Base-by-base conservation (phyloP, 2,329 filamentous ascomycete species). In the Dothideomycetes sp. region DNA sequence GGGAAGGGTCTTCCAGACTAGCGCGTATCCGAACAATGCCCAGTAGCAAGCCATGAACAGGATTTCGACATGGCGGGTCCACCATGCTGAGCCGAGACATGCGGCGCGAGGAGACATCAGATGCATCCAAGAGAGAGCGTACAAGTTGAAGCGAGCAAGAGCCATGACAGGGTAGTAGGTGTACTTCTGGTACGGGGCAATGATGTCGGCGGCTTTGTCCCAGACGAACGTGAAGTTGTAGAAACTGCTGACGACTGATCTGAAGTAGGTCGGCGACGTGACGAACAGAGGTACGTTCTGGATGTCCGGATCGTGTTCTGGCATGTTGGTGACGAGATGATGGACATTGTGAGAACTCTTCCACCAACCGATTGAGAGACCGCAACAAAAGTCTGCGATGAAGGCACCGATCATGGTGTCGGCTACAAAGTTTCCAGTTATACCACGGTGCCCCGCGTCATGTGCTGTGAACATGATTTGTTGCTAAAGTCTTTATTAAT, bases 81-180 rank as follows among this genome's bases (percentile, higher is more conserved):
- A 93, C 70, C 80, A 81, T 3, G 84, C 84, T 9, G 80, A 76
- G 2, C 87, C 86, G 47, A 82, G 81, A 45, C 70, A 76, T 0
- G 84, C 82, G 0, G 82, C 82, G 41, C 80, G 75, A 9, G 81
- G 77, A 10, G 73, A 67, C 43, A 88, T 62, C 1, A 93, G 72
- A 57, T 82, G 85, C 48, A 80, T 73, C 82, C 82, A 93, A 11
- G 83, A 88, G 12, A 91, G 71, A 9, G 76, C 66, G 60, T 93
- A 94, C 12, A 94, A 74, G 57, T 94, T 94, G 68, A 94, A 88
- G 25, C 87, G 79, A 5, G 83, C 88, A 47, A 94, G 74, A 24
- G 77, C 69, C 52, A 94, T 76, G 49, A 94, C 68, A 2, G 83
- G 74, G 58, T 93, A 94, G 63, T 94, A 94, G 0, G 82, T 73